Percentiles rank a stretch among this genome's conserved stretches.
Evolutionary conservation across 306 rosid species (phyloP).

Genomic region (Senna siamea): DNA sequence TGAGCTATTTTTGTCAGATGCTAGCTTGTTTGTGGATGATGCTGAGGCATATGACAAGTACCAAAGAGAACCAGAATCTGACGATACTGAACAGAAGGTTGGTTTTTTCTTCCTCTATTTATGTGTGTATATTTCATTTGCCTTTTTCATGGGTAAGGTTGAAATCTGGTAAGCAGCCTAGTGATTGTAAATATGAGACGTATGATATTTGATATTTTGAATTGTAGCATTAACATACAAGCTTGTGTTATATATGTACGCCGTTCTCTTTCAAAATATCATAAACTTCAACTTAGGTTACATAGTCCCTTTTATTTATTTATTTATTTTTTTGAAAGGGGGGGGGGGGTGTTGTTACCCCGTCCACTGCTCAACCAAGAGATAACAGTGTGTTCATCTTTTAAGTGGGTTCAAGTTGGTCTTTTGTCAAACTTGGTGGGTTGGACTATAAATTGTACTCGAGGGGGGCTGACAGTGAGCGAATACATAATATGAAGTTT

Average conservation of each 20-base stretch:
- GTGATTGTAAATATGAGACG: background rate
- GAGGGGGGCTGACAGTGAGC: background rate
- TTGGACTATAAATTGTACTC: background rate
- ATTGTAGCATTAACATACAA: background rate
- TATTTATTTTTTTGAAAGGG: background rate
- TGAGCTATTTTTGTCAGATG: conserved; percentile 89
- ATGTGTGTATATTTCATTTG: conserved; percentile 9
- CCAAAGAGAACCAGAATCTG: conserved; percentile 67
- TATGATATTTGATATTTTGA: conserved; percentile 1
- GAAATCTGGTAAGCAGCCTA: background rate
- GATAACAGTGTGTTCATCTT: background rate
- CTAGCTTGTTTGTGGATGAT: conserved; percentile 97
- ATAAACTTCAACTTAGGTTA: background rate
- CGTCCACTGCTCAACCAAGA: background rate
- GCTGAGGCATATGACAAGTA: conserved; percentile 87
- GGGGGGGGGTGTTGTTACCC: background rate
- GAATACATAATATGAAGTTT: background rate
- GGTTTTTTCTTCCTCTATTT: conserved; percentile 27
- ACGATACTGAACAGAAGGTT: conserved; percentile 63
- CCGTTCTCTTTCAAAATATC: background rate
- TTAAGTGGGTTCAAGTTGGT: background rate
- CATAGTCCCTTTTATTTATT: no score
- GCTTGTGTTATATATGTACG: background rate
- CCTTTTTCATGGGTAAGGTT: background rate
- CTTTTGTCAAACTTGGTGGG: background rate